Evolutionary conservation across 768 basidiomycete genomes (phyloP).

Genomic region (Suillus brevipes): DNA sequence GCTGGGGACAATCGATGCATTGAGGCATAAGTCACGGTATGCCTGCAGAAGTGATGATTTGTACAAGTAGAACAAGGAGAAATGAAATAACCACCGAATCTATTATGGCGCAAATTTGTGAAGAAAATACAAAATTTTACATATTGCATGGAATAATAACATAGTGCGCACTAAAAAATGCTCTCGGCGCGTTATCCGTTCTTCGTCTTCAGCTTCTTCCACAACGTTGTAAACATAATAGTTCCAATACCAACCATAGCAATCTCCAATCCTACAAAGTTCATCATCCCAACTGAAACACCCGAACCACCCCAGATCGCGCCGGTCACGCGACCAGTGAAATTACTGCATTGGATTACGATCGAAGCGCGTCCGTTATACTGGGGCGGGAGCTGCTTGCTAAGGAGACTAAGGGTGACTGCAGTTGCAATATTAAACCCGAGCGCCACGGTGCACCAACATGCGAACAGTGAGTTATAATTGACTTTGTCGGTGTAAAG

Average conservation of each 20-base stretch:
- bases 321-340: slow-evolving; percentile 61
- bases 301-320: slow-evolving; percentile 71
- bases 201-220: slow-evolving; percentile 67
- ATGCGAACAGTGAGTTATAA: slow-evolving; percentile 47
- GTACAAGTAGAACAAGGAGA: too few species aligned
- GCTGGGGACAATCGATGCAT: too few species aligned
- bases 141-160: too few species aligned
- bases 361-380: slow-evolving; percentile 61
- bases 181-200: slow-evolving; percentile 41
- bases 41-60: too few species aligned
- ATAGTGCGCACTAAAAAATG: neutral
- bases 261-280: slow-evolving; percentile 60
- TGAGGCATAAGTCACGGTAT: too few species aligned
- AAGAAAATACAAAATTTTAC: too few species aligned
- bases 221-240: slow-evolving; percentile 53
- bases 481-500: slow-evolving; percentile 40
- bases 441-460: slow-evolving; percentile 55
- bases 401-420: slow-evolving; percentile 63
- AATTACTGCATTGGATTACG: slow-evolving; percentile 70
- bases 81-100: too few species aligned
- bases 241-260: slow-evolving; percentile 59
- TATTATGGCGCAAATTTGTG: too few species aligned
- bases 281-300: slow-evolving; percentile 52
- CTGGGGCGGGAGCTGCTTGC: slow-evolving; percentile 63
- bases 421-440: slow-evolving; percentile 77